These are phyloP conservation scores for Backusella westeae DNA, from an alignment of 192 early-diverging fungal species.

Conservation along the genomic window DNA sequence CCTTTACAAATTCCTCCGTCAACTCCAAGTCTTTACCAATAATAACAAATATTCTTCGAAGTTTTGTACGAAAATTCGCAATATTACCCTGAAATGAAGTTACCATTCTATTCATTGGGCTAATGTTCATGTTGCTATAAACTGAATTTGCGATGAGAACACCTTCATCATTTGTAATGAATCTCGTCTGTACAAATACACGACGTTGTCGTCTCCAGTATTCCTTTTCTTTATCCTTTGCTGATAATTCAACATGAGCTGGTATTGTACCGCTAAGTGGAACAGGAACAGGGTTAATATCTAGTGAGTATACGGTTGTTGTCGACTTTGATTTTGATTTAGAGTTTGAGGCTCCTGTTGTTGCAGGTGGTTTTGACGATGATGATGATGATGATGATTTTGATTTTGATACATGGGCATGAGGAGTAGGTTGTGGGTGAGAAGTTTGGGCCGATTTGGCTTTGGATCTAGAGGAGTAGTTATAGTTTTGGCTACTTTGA, in stretches of 20 bases:
- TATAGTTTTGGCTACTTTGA: neutral
- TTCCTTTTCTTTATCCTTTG: slow-evolving; percentile 13
- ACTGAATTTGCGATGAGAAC: slow-evolving; percentile 5
- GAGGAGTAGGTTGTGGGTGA: neutral
- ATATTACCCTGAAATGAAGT: slow-evolving; percentile 19
- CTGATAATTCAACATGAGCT: neutral
- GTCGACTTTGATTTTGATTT: neutral
- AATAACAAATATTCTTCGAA: neutral
- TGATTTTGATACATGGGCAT: neutral
- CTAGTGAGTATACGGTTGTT: neutral
- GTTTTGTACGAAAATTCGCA: slow-evolving; percentile 18
- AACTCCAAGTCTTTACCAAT: slow-evolving; percentile 6
- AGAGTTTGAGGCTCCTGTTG: neutral
- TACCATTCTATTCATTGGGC: neutral
- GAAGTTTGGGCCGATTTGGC: neutral
- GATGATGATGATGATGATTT: neutral
- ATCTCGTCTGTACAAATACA: slow-evolving; percentile 18
- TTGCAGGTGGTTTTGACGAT: neutral
- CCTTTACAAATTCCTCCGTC: neutral
- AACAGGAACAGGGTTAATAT: neutral
- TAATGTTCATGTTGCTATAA: slow-evolving; percentile 6
- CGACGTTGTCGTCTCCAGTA: slow-evolving; percentile 26
- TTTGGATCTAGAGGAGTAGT: neutral
- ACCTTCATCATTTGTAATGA: slow-evolving; percentile 19
- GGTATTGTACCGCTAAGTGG: slow-evolving; percentile 1